Evolutionary conservation across 2,329 filamentous ascomycete genomes (phyloP), one percentile per base, ranked within the genome.

Genomic region (Aspergillus tubingensis): DNA sequence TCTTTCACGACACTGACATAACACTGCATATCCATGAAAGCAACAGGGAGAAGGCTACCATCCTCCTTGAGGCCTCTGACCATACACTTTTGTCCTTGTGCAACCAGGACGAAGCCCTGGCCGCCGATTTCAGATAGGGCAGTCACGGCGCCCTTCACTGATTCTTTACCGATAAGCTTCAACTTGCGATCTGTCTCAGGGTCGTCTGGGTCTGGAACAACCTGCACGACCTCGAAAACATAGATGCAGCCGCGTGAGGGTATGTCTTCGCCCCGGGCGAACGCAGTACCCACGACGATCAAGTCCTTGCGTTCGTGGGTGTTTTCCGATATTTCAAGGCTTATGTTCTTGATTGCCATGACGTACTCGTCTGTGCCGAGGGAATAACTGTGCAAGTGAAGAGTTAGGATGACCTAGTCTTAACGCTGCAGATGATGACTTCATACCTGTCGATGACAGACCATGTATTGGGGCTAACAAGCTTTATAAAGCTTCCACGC

Each of bases 1-100:
- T 92, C 91, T 71, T 93, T 95, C 57, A 92, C 85, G n/a, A 89
- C 87, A 2, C 88, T 91, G 11, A 96, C 91, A 70, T 96, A 95
- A 76, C 91, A 96, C 78, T 91, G 95, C 88, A 97, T 96, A 71
- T 99, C 95, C 83, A 99, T 90, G 72, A 99, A 99, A 0, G 95
- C 95, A 3, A 99, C 94, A 0, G 95, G 95, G 0, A 98, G 82
- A 55, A 98, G 84, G 1, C 91, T 92, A 0, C 93, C 92, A 72
- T 99, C 95, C 75, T 99, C 95, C 74, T 97, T 97, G 3, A 99
- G 83, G 43, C 95, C 95, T 61, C 95, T 85, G 1, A 99, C 92
- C 90, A 99, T 96, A 74, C 92, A 94, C 77, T 99, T 99, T 71
- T 97, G 93, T 0, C 95, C 95, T 73, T 99, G 95, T 0, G 93